Percentiles rank a stretch among this genome's conserved stretches.
These are phyloP conservation scores for Raphanus raphanistrum DNA, from an alignment of 345 rosid genomes.

Conservation along the genomic window DNA sequence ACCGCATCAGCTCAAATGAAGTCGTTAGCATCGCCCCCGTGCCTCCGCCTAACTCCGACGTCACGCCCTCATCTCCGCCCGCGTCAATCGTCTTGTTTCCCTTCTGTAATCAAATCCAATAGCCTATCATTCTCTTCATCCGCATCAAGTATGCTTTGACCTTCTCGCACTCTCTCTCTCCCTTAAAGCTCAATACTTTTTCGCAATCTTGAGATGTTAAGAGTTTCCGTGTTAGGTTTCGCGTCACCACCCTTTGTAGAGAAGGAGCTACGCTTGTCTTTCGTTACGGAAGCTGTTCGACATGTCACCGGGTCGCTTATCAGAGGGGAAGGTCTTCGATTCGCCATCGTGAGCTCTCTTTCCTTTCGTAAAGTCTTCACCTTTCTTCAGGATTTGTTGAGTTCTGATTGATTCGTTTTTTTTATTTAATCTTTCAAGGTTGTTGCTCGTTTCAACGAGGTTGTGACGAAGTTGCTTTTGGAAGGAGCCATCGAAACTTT, in stretches of 20 bases:
- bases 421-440: slow-evolving; percentile 46
- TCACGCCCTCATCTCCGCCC: slow-evolving; percentile 8
- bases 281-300: slow-evolving; percentile 55
- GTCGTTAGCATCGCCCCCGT: slow-evolving; percentile 35
- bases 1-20: slow-evolving; percentile 22
- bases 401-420: not conserved
- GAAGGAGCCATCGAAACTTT: slow-evolving; percentile 92
- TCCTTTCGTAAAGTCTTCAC: not conserved
- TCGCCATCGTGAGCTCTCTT: slow-evolving; percentile 64
- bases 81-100: slow-evolving; percentile 9
- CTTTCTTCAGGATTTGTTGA: not conserved
- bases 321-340: slow-evolving; percentile 71
- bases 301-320: slow-evolving; percentile 71
- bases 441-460: slow-evolving; percentile 94
- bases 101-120: slow-evolving; percentile 24
- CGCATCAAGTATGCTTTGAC: slow-evolving; percentile 32
- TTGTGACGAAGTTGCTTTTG: slow-evolving; percentile 74
- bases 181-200: not conserved
- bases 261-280: slow-evolving; percentile 44
- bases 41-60: slow-evolving; percentile 33
- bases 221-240: slow-evolving; percentile 33
- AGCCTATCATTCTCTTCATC: slow-evolving; percentile 49
- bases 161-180: not conserved
- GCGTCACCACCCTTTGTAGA: slow-evolving; percentile 29
- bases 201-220: not conserved